Conservation (phyloP, 1,139 yeast genomes). For the Candida tropicalis region DNA sequence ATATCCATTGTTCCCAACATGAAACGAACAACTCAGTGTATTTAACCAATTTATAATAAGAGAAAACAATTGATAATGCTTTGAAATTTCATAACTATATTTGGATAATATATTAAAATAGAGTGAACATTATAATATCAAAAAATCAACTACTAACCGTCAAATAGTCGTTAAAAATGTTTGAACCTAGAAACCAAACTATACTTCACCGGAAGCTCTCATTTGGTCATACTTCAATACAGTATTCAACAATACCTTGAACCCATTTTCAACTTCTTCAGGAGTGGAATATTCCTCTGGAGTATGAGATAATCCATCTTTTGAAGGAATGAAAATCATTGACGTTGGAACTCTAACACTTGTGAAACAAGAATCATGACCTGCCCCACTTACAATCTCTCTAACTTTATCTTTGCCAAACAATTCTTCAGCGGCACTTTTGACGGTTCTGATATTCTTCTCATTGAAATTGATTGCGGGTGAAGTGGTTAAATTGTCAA, state of each 20-base stretch:
- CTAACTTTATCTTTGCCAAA: constrained; percentile 46
- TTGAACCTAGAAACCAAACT: background rate
- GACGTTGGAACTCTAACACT: constrained; percentile 62
- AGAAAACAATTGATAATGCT: too few relatives aligned
- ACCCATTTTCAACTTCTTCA: constrained; percentile 62
- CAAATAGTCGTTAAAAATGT: too few relatives aligned
- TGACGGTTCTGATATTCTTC: constrained; percentile 52
- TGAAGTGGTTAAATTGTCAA: constrained; percentile 46
- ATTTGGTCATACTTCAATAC: constrained; percentile 54
- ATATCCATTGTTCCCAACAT: too few relatives aligned
- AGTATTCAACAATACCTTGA: constrained; percentile 58
- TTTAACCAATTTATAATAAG: too few relatives aligned
- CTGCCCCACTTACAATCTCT: constrained; percentile 67
- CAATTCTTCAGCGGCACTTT: constrained; percentile 50
- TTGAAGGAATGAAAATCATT: constrained; percentile 74
- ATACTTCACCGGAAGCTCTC: constrained; percentile 12
- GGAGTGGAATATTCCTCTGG: constrained; percentile 68
- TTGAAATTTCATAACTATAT: background rate
- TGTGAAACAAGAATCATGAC: constrained; percentile 71
- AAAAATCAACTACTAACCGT: too few relatives aligned
- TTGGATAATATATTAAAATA: background rate
- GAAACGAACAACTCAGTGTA: too few relatives aligned
- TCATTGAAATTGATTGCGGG: constrained; percentile 60
- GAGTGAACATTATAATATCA: background rate
- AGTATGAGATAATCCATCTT: constrained; percentile 70